Evolutionary conservation across 2,329 filamentous ascomycete species (phyloP).

Genomic region (Juglanconis sp.): DNA sequence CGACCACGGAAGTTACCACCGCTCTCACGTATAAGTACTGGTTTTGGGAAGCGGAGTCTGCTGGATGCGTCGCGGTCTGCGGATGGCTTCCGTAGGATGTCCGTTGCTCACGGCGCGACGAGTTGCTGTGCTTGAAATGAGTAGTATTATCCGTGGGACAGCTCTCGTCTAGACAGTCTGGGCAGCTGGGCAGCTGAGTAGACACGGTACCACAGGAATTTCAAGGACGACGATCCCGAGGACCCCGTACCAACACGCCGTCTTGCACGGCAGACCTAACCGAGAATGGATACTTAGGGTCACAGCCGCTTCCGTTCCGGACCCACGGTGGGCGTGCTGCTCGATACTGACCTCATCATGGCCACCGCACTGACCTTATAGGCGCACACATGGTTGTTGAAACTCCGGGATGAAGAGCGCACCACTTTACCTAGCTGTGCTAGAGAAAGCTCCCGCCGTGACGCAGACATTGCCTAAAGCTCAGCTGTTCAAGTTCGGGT

Average conservation of each 20-base stretch:
- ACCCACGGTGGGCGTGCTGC: neutral
- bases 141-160: too few relatives aligned
- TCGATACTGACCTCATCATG: too few relatives aligned
- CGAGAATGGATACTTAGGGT: neutral
- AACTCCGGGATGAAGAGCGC: neutral
- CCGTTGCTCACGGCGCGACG: too few relatives aligned
- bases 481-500: too few relatives aligned
- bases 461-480: too few relatives aligned
- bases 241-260: slow-evolving; percentile 5
- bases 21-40: neutral
- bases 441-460: too few relatives aligned
- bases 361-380: neutral
- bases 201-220: neutral
- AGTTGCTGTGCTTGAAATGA: too few relatives aligned
- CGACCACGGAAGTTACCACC: neutral
- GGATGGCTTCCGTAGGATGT: too few relatives aligned
- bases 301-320: slow-evolving; percentile 1
- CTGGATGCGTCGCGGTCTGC: neutral
- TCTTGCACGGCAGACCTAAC: slow-evolving; percentile 2
- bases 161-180: neutral
- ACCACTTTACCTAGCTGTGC: too few relatives aligned
- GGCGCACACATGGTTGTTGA: neutral
- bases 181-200: neutral
- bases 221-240: slow-evolving; percentile 13
- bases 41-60: neutral